Percentiles rank a stretch among this genome's conserved stretches.
phyloP scores from a whole-genome alignment of 345 rosid genomes.

The Pugionium dolabratum region DNA sequence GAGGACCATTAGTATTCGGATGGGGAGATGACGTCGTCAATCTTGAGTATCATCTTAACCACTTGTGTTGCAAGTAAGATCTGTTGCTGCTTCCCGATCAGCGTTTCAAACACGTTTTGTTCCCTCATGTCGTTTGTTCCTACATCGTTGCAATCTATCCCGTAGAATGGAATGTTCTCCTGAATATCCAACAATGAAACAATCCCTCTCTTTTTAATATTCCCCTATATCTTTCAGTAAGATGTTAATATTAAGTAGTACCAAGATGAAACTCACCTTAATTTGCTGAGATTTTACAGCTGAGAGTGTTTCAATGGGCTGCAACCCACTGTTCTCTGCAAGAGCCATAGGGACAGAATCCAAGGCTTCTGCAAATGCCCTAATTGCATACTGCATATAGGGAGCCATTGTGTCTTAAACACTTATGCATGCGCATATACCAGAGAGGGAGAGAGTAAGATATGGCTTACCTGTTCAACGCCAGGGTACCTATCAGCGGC shows the following conservation, averaged over 20 bases:
- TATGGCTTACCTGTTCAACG: conserved; percentile 73
- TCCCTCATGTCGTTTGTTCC: conserved; percentile 96
- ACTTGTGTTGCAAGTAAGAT: conserved; percentile 96
- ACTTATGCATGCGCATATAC: background rate
- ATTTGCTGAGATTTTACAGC: conserved; percentile 92
- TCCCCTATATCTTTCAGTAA: too few relatives aligned
- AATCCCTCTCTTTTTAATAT: too few relatives aligned
- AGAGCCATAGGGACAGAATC: conserved; percentile 92
- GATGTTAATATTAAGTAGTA: too few relatives aligned
- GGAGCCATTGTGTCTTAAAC: background rate
- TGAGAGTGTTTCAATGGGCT: conserved; percentile 92
- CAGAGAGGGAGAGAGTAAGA: background rate
- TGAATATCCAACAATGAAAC: conserved; percentile 26
- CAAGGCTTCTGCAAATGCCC: conserved; percentile 92
- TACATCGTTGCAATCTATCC: conserved; percentile 91
- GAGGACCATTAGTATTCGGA: conserved; percentile 54
- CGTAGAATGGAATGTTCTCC: conserved; percentile 79
- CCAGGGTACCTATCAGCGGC: conserved; percentile 93
- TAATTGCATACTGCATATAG: conserved; percentile 76
- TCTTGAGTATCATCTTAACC: conserved; percentile 95
- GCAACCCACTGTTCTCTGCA: conserved; percentile 96
- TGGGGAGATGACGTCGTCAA: conserved; percentile 92
- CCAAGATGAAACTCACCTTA: conserved; percentile 49
- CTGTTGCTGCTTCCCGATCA: conserved; percentile 98
- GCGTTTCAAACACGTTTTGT: conserved; percentile 85